These are phyloP conservation scores for Dacryopinax primogenitus DNA, from an alignment of 768 basidiomycete genomes.

Conservation along the genomic window DNA sequence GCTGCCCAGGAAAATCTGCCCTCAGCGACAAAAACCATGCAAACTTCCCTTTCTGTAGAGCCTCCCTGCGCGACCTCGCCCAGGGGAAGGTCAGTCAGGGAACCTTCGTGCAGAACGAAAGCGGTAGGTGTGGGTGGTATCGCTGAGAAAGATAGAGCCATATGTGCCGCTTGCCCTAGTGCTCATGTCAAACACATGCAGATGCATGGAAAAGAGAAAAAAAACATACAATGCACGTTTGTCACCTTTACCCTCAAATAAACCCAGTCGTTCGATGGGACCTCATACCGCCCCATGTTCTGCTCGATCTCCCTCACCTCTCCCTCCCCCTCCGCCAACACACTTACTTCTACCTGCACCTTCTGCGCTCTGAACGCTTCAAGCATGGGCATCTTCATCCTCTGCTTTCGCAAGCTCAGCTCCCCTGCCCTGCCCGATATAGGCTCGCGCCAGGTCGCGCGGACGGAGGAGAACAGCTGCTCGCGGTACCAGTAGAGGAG, in stretches of 20 bases:
- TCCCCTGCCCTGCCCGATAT: constrained; percentile 65
- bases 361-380: constrained; percentile 59
- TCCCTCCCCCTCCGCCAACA: constrained; percentile 29
- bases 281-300: constrained; percentile 36
- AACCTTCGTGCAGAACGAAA: constrained; percentile 58
- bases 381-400: constrained; percentile 67
- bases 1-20: constrained; percentile 46
- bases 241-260: constrained; percentile 44
- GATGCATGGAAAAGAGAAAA: neutral
- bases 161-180: constrained; percentile 32
- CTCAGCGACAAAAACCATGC: constrained; percentile 59
- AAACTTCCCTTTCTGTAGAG: constrained; percentile 38
- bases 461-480: constrained; percentile 56
- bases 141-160: constrained; percentile 38
- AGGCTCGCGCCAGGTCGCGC: constrained; percentile 74
- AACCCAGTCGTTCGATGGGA: constrained; percentile 49
- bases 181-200: neutral
- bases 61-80: constrained; percentile 49
- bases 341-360: constrained; percentile 44
- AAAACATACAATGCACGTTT: constrained; percentile 53
- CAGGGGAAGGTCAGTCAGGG: constrained; percentile 45
- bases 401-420: constrained; percentile 62
- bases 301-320: constrained; percentile 14
- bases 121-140: constrained; percentile 42
- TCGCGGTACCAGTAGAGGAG: constrained; percentile 97